Base-by-base conservation (phyloP, 192 early-diverging fungal genomes). In the Coemansia javaensis region DNA sequence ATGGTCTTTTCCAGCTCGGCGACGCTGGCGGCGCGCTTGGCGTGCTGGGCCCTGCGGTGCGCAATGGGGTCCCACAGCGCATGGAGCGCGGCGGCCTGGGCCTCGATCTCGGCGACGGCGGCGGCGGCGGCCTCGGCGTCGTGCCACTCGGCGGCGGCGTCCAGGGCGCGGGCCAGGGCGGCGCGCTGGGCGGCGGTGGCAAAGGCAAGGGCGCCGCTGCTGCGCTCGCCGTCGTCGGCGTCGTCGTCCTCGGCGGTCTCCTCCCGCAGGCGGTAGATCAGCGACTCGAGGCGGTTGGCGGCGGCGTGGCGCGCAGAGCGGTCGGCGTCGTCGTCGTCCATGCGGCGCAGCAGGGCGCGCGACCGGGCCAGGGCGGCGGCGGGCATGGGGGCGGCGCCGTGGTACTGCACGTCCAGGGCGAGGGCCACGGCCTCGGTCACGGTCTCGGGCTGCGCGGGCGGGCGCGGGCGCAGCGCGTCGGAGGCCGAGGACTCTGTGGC, bases 211-310 rank as follows among this genome's bases (percentile, higher is more conserved):
- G n/a, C n/a, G n/a, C n/a, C n/a, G n/a, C n/a, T n/a, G n/a, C n/a
- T n/a, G n/a, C n/a, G n/a, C n/a, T n/a, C n/a, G n/a, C n/a, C n/a
- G n/a, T n/a, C n/a, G n/a, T n/a, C n/a, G n/a, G 77, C 68, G 32
- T 85, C 75, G 25, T 81, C 81, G 25, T 90, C 87, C 41, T 90
- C 84, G 35, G 89, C 80, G 38, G 89, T 67, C 42, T 91, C 81
- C 41, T 94, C 92, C 40, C 87, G 88, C 31, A 83, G 63, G 27
- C 81, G 81, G 72, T 97, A 99, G 24, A 96, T 75, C 66, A 89
- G 94, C 3, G 90, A 72, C 63, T 99, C 97, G 17, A 99, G 79
- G 40, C 75, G 76, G 75, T 99, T 99, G 32, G 79, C 63, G 16
- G 93, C 90, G 58, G 85, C 87, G 67, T 91, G 91, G 28, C 81